Evolutionary conservation across 75 land plant species (phyloP).

Genomic region (Isoetes taiwanensis): DNA sequence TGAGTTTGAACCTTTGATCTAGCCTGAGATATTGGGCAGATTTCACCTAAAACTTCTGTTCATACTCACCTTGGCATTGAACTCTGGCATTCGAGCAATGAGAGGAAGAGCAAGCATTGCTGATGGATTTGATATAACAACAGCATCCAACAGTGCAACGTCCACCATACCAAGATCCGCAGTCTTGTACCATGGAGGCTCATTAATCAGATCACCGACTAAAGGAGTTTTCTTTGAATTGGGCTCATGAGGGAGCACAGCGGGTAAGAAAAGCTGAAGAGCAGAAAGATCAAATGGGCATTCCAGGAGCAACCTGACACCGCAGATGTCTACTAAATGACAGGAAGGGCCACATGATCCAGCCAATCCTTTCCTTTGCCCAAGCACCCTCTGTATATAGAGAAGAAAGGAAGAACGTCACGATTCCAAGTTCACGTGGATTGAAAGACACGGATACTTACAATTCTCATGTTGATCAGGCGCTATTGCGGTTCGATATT

Average conservation of each 20-base stretch:
- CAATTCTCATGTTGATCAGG: no score
- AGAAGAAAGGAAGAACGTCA: no score
- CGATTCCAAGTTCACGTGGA: no score
- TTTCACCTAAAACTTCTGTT: background rate
- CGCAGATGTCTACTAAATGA: conserved; percentile 45
- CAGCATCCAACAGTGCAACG: conserved; percentile 50
- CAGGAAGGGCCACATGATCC: conserved; percentile 40
- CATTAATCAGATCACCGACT: conserved; percentile 21
- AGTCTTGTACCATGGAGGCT: conserved; percentile 66
- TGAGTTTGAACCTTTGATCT: background rate
- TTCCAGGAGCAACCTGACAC: conserved; percentile 53
- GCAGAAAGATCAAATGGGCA: conserved; percentile 77
- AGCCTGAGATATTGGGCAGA: background rate
- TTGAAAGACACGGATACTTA: no score
- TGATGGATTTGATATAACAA: conserved; percentile 56
- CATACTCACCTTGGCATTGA: conserved; percentile 48
- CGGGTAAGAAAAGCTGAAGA: conserved; percentile 44
- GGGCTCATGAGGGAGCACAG: conserved; percentile 10
- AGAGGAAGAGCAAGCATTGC: conserved; percentile 87
- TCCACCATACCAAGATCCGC: conserved; percentile 37
- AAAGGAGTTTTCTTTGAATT: background rate
- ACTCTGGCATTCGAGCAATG: conserved; percentile 39
- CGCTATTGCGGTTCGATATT: no score
- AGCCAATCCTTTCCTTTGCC: conserved; percentile 34
- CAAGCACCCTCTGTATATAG: conserved; percentile 49